Evolutionary conservation across 1,284 basidiomycete species (phyloP).

Genomic region (Hymenochaete sp.): DNA sequence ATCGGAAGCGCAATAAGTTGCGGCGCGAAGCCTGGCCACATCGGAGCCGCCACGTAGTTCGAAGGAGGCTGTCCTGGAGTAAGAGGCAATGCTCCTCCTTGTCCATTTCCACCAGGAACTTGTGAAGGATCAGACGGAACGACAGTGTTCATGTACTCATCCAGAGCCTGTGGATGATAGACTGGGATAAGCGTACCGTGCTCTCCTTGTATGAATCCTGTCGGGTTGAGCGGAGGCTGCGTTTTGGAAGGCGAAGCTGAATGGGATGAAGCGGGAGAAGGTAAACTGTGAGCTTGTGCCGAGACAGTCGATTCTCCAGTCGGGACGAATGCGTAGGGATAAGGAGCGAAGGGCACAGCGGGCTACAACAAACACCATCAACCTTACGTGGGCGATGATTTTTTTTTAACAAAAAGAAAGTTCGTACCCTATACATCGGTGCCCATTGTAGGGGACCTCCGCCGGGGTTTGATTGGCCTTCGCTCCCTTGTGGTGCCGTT

Average conservation of each 20-base stretch:
- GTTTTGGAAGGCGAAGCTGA: conserved; percentile 23
- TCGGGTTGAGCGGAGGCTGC: conserved; percentile 54
- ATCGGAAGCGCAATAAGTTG: conserved; percentile 7
- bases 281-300: no score
- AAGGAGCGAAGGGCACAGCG: conserved; percentile 39
- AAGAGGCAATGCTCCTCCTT: not conserved
- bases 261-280: conserved; percentile 6
- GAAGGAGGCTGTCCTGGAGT: conserved; percentile 1
- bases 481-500: conserved; percentile 1
- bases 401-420: not conserved
- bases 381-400: no score
- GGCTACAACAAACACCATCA: conserved; percentile 23
- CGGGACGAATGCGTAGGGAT: conserved; percentile 20
- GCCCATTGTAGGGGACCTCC: conserved; percentile 8
- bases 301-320: conserved; percentile 7
- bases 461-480: not conserved
- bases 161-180: conserved; percentile 60
- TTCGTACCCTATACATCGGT: conserved; percentile 11
- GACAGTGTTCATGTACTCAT: conserved; percentile 46
- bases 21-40: conserved; percentile 12
- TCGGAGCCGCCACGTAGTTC: conserved; percentile 1
- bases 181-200: conserved; percentile 61
- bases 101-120: not conserved
- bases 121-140: conserved; percentile 21
- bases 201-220: conserved; percentile 65